These are phyloP conservation scores for Cordyceps tenuipes DNA, from an alignment of 2,329 filamentous ascomycete genomes.

Conservation along the genomic window DNA sequence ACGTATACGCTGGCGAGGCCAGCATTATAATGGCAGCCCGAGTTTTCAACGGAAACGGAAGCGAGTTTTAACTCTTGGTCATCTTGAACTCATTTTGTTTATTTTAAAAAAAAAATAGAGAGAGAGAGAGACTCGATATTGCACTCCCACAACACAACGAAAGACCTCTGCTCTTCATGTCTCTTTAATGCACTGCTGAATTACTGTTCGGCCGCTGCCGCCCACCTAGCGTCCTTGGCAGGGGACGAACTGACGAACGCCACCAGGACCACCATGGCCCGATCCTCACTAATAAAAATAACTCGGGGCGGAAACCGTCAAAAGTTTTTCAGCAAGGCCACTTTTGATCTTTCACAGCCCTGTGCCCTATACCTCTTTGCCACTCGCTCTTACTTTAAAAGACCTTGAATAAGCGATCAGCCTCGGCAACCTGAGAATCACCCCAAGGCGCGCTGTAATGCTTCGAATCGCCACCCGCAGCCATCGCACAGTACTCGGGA, in stretches of 20 bases:
- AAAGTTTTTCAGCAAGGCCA: slow-evolving; percentile 3
- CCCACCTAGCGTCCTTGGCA: slow-evolving; percentile 6
- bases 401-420: not conserved
- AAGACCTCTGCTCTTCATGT: not conserved
- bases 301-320: not conserved
- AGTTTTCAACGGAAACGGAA: not conserved
- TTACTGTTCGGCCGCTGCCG: not conserved
- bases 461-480: not conserved
- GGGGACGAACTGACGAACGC: not conserved
- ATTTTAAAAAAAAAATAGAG: no score
- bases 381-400: not conserved
- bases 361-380: not conserved
- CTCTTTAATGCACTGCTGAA: not conserved
- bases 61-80: not conserved
- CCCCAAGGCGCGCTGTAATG: not conserved
- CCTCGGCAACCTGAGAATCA: not conserved
- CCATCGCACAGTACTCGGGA: not conserved
- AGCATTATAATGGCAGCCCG: not conserved
- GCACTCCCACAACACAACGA: no score
- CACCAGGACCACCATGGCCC: not conserved
- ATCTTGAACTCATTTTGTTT: not conserved
- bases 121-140: no score
- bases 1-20: not conserved
- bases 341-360: not conserved
- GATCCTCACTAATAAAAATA: not conserved